Percentiles rank a stretch among this genome's conserved stretches.
Conservation (phyloP, 2,329 filamentous ascomycete genomes). For the Akanthomyces dipterigenus region DNA sequence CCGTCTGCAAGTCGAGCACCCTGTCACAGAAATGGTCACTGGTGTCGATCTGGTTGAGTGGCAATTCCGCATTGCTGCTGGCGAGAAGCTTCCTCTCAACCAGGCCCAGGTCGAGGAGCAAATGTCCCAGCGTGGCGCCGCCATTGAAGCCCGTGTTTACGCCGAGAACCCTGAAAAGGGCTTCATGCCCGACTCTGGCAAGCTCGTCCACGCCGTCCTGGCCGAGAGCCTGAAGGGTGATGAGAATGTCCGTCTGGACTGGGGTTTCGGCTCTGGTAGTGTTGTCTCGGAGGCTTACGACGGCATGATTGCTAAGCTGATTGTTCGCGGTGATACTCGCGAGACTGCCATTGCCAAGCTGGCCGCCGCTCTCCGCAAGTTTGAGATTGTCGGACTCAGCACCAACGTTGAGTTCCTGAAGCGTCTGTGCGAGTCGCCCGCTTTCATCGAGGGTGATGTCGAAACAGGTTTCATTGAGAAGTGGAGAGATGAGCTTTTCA, state of each 20-base stretch:
- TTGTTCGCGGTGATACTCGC: slow-evolving; percentile 74
- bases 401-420: slow-evolving; percentile 98
- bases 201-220: slow-evolving; percentile 73
- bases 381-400: slow-evolving; percentile 85
- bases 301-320: slow-evolving; percentile 97
- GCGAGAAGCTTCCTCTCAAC: slow-evolving; percentile 49
- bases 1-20: slow-evolving; percentile 91
- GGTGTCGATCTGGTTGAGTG: slow-evolving; percentile 79
- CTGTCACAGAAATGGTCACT: slow-evolving; percentile 70
- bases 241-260: slow-evolving; percentile 80
- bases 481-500: slow-evolving; percentile 73
- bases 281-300: slow-evolving; percentile 93
- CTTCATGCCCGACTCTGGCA: slow-evolving; percentile 91
- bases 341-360: slow-evolving; percentile 79
- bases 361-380: slow-evolving; percentile 71
- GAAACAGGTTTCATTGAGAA: slow-evolving; percentile 97
- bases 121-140: slow-evolving; percentile 72
- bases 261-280: slow-evolving; percentile 85
- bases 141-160: slow-evolving; percentile 94
- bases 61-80: slow-evolving; percentile 74
- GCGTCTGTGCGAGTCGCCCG: slow-evolving; percentile 69
- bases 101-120: slow-evolving; percentile 61
- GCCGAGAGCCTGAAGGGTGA: slow-evolving; percentile 54
- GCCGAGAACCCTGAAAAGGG: slow-evolving; percentile 88
- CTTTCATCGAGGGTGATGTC: slow-evolving; percentile 80